Evolutionary conservation across 2,329 filamentous ascomycete species (phyloP).

Genomic region (Fusarium sp.): DNA sequence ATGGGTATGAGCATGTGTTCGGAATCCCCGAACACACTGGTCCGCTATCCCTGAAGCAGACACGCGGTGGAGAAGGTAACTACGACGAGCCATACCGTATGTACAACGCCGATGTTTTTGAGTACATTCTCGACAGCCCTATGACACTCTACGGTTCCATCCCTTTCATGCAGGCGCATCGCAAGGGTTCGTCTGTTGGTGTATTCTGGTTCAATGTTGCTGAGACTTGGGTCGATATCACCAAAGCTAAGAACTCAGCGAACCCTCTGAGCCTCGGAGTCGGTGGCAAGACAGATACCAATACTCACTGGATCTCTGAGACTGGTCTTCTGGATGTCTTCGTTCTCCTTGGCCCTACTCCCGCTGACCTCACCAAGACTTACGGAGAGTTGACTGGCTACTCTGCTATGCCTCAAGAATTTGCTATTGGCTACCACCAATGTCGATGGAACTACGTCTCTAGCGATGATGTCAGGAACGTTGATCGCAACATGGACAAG

Average conservation of each 20-base stretch:
- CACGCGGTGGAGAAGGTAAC: constrained; percentile 86
- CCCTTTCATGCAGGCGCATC: constrained; percentile 97
- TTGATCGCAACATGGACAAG: constrained; percentile 96
- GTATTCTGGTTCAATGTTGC: constrained; percentile 98
- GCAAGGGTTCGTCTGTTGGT: constrained; percentile 91
- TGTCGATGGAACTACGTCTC: constrained; percentile 99
- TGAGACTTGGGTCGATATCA: constrained; percentile 97
- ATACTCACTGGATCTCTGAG: constrained; percentile 98
- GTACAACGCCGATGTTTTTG: constrained; percentile 97
- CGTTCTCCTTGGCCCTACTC: constrained; percentile 90
- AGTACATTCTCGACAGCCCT: constrained; percentile 95
- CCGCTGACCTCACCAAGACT: constrained; percentile 82
- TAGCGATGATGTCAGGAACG: constrained; percentile 96
- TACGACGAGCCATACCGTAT: constrained; percentile 91
- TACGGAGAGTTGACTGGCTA: constrained; percentile 94
- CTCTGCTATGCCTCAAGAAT: constrained; percentile 91
- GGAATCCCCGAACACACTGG: constrained; percentile 95
- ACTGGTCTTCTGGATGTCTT: constrained; percentile 91
- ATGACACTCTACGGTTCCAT: constrained; percentile 99
- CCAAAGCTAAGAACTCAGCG: constrained; percentile 78
- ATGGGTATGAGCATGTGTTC: constrained; percentile 91
- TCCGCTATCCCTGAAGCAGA: constrained; percentile 88
- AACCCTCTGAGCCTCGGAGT: constrained; percentile 84
- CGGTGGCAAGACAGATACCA: constrained; percentile 77
- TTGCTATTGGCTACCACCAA: constrained; percentile 94